These are phyloP conservation scores for Flaveria trinervia DNA, from an alignment of 129 eudicot species.

Conservation along the genomic window DNA sequence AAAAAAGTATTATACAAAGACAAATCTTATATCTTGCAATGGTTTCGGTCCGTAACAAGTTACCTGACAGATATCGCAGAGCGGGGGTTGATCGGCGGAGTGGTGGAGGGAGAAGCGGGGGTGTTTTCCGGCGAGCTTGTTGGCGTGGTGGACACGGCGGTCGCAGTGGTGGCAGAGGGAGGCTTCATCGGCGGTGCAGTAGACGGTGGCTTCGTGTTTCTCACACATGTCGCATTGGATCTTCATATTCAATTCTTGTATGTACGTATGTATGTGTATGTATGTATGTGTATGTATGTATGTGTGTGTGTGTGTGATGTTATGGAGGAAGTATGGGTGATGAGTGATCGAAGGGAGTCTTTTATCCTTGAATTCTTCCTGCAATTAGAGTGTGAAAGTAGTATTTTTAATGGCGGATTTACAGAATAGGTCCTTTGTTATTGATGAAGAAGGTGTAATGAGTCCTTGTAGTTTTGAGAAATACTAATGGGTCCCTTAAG, in stretches of 20 bases:
- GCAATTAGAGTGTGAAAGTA: constrained; percentile 19
- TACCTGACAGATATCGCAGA: constrained; percentile 88
- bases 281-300: neutral
- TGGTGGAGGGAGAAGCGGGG: constrained; percentile 57
- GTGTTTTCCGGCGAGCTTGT: constrained; percentile 84
- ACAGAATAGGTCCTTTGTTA: neutral
- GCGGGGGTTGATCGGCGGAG: constrained; percentile 53
- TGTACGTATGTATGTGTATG: neutral
- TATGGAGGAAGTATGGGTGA: constrained; percentile 6
- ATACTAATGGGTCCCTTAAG: neutral
- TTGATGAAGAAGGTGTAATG: neutral
- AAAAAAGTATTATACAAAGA: too few species aligned
- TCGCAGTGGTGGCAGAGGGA: constrained; percentile 79
- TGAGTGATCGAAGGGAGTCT: constrained; percentile 23
- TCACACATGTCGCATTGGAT: constrained; percentile 88
- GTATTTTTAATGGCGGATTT: constrained; percentile 29
- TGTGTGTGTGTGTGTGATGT: neutral
- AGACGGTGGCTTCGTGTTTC: constrained; percentile 67
- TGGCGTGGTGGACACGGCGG: constrained; percentile 78
- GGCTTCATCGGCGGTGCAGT: constrained; percentile 91
- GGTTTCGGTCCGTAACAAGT: neutral
- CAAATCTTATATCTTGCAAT: too few species aligned
- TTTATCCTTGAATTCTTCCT: constrained; percentile 33
- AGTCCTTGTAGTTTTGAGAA: constrained; percentile 5
- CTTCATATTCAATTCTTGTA: constrained; percentile 49